Percentiles rank a stretch among this genome's conserved stretches.
These are phyloP conservation scores for Sarcomyxa edulis DNA, from an alignment of 768 basidiomycete genomes.

Conservation along the genomic window DNA sequence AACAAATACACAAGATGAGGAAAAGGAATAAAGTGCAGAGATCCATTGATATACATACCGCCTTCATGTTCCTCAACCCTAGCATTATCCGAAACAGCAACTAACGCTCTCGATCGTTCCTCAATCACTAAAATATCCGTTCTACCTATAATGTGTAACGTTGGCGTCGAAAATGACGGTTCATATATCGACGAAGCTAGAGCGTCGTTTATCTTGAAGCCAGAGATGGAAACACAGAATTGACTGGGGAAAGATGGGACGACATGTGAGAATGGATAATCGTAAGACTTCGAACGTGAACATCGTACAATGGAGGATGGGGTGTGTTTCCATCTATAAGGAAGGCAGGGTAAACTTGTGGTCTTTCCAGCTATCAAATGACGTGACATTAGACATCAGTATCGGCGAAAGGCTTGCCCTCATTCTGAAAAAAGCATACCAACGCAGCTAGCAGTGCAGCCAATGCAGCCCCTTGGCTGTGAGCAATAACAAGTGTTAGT, in stretches of 20 bases:
- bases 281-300: too few species aligned
- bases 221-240: slow-evolving; percentile 73
- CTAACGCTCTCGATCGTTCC: slow-evolving; percentile 57
- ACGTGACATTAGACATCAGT: not conserved
- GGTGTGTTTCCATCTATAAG: slow-evolving; percentile 57
- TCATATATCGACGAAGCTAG: slow-evolving; percentile 45
- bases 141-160: slow-evolving; percentile 70
- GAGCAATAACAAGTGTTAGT: not conserved
- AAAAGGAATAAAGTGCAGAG: not conserved
- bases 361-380: slow-evolving; percentile 31
- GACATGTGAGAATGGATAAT: too few species aligned
- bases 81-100: slow-evolving; percentile 47
- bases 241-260: too few species aligned
- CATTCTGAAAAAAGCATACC: slow-evolving; percentile 42
- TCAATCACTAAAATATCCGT: slow-evolving; percentile 70
- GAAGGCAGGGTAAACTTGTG: slow-evolving; percentile 42
- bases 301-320: slow-evolving; percentile 69
- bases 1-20: slow-evolving; percentile 1
- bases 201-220: slow-evolving; percentile 53
- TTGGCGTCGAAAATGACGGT: slow-evolving; percentile 57
- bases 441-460: slow-evolving; percentile 67
- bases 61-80: slow-evolving; percentile 77
- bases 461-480: slow-evolving; percentile 74
- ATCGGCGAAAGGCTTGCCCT: too few species aligned
- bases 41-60: slow-evolving; percentile 40